Evolutionary conservation across 2,329 filamentous ascomycete species (phyloP).

Genomic region (Knoxdaviesia proteae): DNA sequence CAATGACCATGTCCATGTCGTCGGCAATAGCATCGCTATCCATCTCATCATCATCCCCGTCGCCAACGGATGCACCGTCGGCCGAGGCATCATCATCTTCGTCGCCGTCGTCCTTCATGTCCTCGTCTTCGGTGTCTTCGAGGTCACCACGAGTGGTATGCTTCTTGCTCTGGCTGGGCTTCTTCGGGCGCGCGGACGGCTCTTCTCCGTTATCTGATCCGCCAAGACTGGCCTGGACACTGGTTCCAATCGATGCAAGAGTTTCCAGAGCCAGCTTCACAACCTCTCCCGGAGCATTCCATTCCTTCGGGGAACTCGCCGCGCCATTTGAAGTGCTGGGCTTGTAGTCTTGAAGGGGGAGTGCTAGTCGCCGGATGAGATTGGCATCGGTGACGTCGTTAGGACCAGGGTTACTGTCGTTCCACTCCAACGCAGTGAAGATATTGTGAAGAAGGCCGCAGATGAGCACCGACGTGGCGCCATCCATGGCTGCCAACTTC

Average conservation of each 20-base stretch:
- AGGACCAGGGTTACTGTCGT: slow-evolving; percentile 25
- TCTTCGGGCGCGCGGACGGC: neutral
- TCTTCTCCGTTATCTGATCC: slow-evolving; percentile 11
- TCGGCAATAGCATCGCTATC: slow-evolving; percentile 34
- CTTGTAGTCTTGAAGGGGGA: slow-evolving; percentile 14
- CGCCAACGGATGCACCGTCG: slow-evolving; percentile 12
- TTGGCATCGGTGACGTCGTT: slow-evolving; percentile 27
- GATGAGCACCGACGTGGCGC: slow-evolving; percentile 29
- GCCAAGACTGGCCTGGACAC: slow-evolving; percentile 25
- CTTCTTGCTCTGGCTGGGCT: slow-evolving; percentile 15
- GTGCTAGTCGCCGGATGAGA: slow-evolving; percentile 23
- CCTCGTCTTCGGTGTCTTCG: slow-evolving; percentile 16
- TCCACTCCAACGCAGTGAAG: slow-evolving; percentile 31
- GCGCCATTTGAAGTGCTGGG: neutral
- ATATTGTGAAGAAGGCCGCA: slow-evolving; percentile 43
- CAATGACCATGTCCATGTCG: slow-evolving; percentile 45
- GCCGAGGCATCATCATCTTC: slow-evolving; percentile 14
- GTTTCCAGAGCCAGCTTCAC: slow-evolving; percentile 38
- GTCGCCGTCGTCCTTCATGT: slow-evolving; percentile 12
- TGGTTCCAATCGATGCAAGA: slow-evolving; percentile 42
- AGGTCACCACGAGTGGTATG: slow-evolving; percentile 18
- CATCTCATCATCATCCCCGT: slow-evolving; percentile 21
- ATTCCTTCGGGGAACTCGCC: slow-evolving; percentile 6
- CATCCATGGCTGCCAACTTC: slow-evolving; percentile 24
- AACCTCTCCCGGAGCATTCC: slow-evolving; percentile 21